These are phyloP conservation scores for Cryptococcus sp. DNA, from an alignment of 1,284 basidiomycete genomes.

Conservation along the genomic window DNA sequence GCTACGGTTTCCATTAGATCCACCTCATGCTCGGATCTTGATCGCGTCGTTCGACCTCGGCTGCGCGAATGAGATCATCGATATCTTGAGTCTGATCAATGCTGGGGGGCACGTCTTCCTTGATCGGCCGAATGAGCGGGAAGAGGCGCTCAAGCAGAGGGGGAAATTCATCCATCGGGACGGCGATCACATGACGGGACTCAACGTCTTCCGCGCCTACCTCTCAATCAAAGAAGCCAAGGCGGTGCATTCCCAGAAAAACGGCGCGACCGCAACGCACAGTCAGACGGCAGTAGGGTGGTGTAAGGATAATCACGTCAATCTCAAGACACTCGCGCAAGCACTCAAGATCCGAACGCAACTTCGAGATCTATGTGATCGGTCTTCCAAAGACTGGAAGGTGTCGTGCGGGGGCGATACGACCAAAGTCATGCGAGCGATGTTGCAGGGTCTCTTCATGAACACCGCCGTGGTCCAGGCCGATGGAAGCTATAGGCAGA, in stretches of 20 bases:
- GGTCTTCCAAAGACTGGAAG: conserved; percentile 64
- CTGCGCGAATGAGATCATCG: conserved; percentile 73
- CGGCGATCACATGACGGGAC: conserved; percentile 86
- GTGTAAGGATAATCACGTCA: conserved; percentile 81
- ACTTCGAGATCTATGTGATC: conserved; percentile 67
- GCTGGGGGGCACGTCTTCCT: conserved; percentile 67
- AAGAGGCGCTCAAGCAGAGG: conserved; percentile 67
- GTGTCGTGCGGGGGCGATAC: conserved; percentile 63
- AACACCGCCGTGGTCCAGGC: conserved; percentile 80
- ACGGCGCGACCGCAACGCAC: no score
- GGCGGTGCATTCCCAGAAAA: conserved; percentile 15
- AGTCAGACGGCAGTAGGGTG: conserved; percentile 58
- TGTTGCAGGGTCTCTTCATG: conserved; percentile 73
- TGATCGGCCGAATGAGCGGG: conserved; percentile 63
- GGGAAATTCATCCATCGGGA: conserved; percentile 77
- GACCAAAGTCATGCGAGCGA: conserved; percentile 64
- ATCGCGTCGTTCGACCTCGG: conserved; percentile 69
- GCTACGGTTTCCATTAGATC: conserved; percentile 81
- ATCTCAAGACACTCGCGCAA: conserved; percentile 81
- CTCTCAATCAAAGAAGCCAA: conserved; percentile 57
- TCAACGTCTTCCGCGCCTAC: conserved; percentile 83
- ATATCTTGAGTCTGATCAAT: conserved; percentile 78
- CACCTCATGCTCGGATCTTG: conserved; percentile 72
- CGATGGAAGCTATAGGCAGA: conserved; percentile 80
- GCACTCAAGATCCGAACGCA: conserved; percentile 81